Conservation (phyloP, 2,329 filamentous ascomycete species). For the Sclerotinia minor region DNA sequence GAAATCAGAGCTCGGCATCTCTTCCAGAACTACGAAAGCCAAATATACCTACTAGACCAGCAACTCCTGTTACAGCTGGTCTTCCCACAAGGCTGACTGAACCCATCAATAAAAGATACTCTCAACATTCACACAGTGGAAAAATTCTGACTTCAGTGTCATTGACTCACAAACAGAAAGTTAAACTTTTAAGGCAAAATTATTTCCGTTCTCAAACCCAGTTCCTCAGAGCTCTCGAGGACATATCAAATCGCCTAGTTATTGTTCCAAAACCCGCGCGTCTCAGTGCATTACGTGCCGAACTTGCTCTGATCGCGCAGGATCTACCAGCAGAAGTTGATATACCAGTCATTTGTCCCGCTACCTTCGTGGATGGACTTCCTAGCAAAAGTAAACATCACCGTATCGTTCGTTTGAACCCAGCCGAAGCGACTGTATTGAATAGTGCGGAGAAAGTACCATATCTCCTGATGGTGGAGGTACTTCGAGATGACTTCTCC, state of each 20-base stretch:
- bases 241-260: slow-evolving; percentile 82
- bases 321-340: slow-evolving; percentile 82
- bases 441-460: slow-evolving; percentile 87
- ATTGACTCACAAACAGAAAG: slow-evolving; percentile 65
- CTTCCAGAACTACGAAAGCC: slow-evolving; percentile 61
- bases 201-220: slow-evolving; percentile 82
- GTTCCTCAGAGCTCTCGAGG: slow-evolving; percentile 76
- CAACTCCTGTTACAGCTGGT: slow-evolving; percentile 59
- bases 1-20: slow-evolving; percentile 64
- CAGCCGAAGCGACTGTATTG: slow-evolving; percentile 78
- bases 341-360: slow-evolving; percentile 78
- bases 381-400: slow-evolving; percentile 76
- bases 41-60: slow-evolving; percentile 51
- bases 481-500: slow-evolving; percentile 77
- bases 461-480: slow-evolving; percentile 81
- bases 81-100: slow-evolving; percentile 50
- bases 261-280: slow-evolving; percentile 79
- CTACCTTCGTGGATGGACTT: slow-evolving; percentile 70
- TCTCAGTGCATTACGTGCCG: slow-evolving; percentile 76
- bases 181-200: slow-evolving; percentile 72
- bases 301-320: slow-evolving; percentile 76
- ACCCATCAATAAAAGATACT: slow-evolving; percentile 54
- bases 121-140: slow-evolving; percentile 50
- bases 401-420: slow-evolving; percentile 79
- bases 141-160: slow-evolving; percentile 61